These are phyloP conservation scores for Porphyrellus sp. DNA, from an alignment of 1,284 basidiomycete genomes.

Conservation along the genomic window DNA sequence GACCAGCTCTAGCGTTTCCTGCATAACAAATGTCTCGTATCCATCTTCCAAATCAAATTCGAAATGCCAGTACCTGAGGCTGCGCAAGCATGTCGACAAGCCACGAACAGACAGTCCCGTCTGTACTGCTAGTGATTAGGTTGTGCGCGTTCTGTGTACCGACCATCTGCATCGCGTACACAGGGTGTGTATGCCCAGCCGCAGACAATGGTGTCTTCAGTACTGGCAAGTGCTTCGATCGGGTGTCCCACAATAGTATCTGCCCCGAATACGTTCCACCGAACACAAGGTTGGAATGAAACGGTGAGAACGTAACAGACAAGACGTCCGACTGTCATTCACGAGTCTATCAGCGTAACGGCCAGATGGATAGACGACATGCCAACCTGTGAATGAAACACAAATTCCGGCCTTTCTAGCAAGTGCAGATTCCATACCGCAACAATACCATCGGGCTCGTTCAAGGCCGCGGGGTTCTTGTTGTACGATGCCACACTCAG, in stretches of 20 bases:
- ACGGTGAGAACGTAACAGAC: conserved; percentile 94
- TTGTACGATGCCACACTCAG: conserved; percentile 94
- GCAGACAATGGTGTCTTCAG: conserved; percentile 95
- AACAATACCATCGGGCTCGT: conserved; percentile 95
- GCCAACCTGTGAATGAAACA: conserved; percentile 92
- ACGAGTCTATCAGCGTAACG: conserved; percentile 13
- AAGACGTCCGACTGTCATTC: conserved; percentile 87
- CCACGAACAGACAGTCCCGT: conserved; percentile 97
- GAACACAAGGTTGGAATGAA: conserved; percentile 95
- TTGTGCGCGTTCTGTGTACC: conserved; percentile 99
- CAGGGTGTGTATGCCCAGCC: conserved; percentile 95
- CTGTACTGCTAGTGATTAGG: conserved; percentile 91
- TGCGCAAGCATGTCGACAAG: conserved; percentile 97
- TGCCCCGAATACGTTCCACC: conserved; percentile 99
- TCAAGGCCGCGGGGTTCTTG: conserved; percentile 86
- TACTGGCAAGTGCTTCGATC: conserved; percentile 92
- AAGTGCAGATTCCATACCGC: conserved; percentile 97
- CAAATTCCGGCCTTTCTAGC: conserved; percentile 92
- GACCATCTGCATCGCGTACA: conserved; percentile 96
- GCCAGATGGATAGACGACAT: conserved; percentile 4
- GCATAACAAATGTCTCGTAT: conserved; percentile 5
- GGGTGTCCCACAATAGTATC: conserved; percentile 98
- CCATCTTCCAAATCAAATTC: neutral
- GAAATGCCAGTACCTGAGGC: conserved; percentile 65
- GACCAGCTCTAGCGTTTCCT: conserved; percentile 89